These are phyloP conservation scores for Backusella circina DNA, from an alignment of 192 early-diverging fungal species.

Conservation along the genomic window DNA sequence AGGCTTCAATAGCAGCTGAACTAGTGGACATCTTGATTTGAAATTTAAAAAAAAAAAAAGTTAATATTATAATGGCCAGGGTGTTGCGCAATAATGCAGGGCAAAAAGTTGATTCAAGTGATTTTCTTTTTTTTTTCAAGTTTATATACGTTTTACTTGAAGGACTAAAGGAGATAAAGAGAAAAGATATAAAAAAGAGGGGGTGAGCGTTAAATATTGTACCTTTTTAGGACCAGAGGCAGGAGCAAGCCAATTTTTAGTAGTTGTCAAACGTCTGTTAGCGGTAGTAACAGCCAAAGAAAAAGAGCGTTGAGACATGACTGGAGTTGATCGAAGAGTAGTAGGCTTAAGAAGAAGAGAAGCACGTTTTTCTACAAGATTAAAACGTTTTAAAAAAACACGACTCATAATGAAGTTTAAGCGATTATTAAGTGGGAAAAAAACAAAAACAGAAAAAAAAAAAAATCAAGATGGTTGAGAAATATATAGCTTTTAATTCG, in stretches of 20 bases:
- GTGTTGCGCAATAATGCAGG: not conserved
- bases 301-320: not conserved
- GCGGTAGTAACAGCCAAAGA: not conserved
- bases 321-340: not conserved
- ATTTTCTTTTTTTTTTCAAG: not conserved
- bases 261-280: conserved; percentile 1
- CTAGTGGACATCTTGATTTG: conserved; percentile 2
- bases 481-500: not conserved
- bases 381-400: not conserved
- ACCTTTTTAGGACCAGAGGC: not conserved
- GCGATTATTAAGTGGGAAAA: conserved; percentile 3
- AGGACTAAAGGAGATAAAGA: not conserved
- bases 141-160: not conserved
- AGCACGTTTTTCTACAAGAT: not conserved
- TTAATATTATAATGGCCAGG: not conserved
- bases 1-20: not conserved
- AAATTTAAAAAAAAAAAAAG: not conserved
- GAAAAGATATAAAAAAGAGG: not conserved
- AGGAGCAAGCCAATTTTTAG: conserved; percentile 7
- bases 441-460: not conserved
- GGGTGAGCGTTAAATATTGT: not conserved
- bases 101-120: not conserved
- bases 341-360: not conserved
- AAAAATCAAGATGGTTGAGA: not conserved
- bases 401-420: conserved; percentile 7